Conservation (phyloP, 2,329 filamentous ascomycete species). For the Neofusicoccum sp. region DNA sequence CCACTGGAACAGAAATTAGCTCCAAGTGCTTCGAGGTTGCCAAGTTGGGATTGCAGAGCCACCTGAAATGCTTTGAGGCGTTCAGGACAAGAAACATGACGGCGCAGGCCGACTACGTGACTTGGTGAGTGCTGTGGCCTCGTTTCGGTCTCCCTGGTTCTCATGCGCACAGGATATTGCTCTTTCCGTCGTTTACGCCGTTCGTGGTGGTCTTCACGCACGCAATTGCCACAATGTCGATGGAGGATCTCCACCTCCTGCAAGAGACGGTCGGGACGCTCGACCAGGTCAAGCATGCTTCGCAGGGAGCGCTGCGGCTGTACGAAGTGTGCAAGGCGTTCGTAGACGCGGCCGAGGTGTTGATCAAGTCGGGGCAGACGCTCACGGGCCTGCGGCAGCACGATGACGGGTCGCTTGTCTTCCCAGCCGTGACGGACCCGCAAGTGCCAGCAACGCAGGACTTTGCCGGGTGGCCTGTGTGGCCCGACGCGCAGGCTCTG, state of each 20-base stretch:
- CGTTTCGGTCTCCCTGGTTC: too few relatives aligned
- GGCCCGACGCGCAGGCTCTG: not conserved
- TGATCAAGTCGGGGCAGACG: conserved; percentile 23
- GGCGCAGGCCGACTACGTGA: conserved; percentile 23
- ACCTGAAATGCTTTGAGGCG: conserved; percentile 22
- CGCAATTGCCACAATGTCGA: conserved; percentile 23
- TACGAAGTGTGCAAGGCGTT: conserved; percentile 25
- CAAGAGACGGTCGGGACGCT: conserved; percentile 22
- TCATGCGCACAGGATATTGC: conserved; percentile 18
- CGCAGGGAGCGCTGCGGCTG: conserved; percentile 21
- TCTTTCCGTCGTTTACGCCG: conserved; percentile 24
- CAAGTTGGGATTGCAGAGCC: conserved; percentile 20
- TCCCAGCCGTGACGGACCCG: conserved; percentile 32
- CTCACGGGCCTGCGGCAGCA: conserved; percentile 23
- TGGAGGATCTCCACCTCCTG: conserved; percentile 17
- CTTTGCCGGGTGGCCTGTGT: conserved; percentile 1
- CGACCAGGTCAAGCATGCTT: conserved; percentile 21
- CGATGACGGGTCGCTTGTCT: conserved; percentile 25
- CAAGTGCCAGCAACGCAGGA: conserved; percentile 30
- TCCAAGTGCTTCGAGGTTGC: conserved; percentile 24
- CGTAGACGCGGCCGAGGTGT: conserved; percentile 20
- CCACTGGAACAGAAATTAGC: conserved; percentile 23
- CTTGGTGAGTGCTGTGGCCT: not conserved
- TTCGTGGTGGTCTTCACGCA: conserved; percentile 25
- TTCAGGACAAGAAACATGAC: conserved; percentile 5